Base-by-base conservation (phyloP, 495 filamentous ascomycete genomes). In the Penicillium paradoxum region DNA sequence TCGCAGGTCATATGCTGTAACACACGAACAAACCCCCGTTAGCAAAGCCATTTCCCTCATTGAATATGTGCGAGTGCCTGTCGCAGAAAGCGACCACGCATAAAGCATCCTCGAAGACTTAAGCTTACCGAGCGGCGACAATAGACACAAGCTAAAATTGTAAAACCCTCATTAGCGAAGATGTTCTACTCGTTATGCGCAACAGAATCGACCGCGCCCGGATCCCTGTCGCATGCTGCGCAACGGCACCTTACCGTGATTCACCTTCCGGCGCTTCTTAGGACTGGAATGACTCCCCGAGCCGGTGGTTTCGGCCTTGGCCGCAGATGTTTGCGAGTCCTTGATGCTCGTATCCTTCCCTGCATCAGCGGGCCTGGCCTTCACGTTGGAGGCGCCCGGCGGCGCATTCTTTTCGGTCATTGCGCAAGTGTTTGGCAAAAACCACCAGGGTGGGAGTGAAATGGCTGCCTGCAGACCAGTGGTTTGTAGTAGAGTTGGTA, bases 1-100 rank as follows among this genome's bases (percentile, higher is more conserved):
- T 98, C 95, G 82, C 93, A 98, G 70, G 95, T 97, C 93, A 98
- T 98, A 86, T 98, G 93, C 89, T 95, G 75, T 74, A 73, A 69
- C 65, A 72, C 70, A 57, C 59, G 68, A 71, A 59, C 62, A 70
- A 67, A 61, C 54, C 62, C 56, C 45, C 53, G 68, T 75, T 66
- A 75, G 71, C 68, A 64, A 65, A 63, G 17, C 19, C 4, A 37
- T 18, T 47, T 39, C 49, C 41, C 47, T 6, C 14, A 27, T 15
- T 45, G 37, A 45, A 29, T 46, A 32, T 6, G 9, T 33, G 40
- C 37, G 19, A 43, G 11, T 18, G 17, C 40, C 11, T 45, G 51
- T 45, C 42, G 51, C 53, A 45, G 22, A 45, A 29, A 25, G 9
- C 6, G 22, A 52, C 33, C 27, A 8, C 37, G 38, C 15, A 37